phyloP scores from a whole-genome alignment of 1,284 basidiomycete genomes.

The Dichomitus squalens region DNA sequence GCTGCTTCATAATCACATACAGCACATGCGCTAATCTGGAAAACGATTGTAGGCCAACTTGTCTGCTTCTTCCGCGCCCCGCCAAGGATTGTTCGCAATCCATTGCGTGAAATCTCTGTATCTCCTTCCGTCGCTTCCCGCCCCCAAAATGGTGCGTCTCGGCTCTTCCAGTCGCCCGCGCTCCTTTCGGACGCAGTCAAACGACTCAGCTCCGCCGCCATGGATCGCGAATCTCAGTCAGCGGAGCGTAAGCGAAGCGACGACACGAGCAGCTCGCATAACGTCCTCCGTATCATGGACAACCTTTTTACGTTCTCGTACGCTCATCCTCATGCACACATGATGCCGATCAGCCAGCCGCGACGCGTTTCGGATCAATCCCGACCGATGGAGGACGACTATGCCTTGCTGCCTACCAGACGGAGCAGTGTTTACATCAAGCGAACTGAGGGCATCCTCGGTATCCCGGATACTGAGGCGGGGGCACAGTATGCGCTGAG shows the following conservation, averaged over 20 bases:
- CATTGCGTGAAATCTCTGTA: constrained; percentile 50
- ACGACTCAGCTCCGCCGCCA: constrained; percentile 59
- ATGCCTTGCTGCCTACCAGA: constrained; percentile 46
- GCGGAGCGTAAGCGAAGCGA: constrained; percentile 46
- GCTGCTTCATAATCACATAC: constrained; percentile 11
- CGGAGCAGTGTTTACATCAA: constrained; percentile 58
- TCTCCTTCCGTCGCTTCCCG: constrained; percentile 45
- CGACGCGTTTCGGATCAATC: constrained; percentile 39
- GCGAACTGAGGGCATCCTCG: constrained; percentile 55
- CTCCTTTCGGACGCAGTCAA: constrained; percentile 70
- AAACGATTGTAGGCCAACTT: constrained; percentile 62
- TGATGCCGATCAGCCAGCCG: constrained; percentile 26
- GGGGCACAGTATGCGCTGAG: constrained; percentile 66
- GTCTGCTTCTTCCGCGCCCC: constrained; percentile 85
- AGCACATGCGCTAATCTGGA: background rate
- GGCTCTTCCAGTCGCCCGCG: constrained; percentile 62
- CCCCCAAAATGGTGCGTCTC: constrained; percentile 36
- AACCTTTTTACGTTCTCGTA: constrained; percentile 65
- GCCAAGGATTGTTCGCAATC: constrained; percentile 66
- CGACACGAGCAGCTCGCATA: constrained; percentile 39
- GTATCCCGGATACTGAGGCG: constrained; percentile 57
- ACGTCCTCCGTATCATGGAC: constrained; percentile 72
- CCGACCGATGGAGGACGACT: constrained; percentile 38
- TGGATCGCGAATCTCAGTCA: constrained; percentile 45
- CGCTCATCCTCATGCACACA: background rate